phyloP scores from a whole-genome alignment of 2,329 filamentous ascomycete species.

The Anthostomella pinea region DNA sequence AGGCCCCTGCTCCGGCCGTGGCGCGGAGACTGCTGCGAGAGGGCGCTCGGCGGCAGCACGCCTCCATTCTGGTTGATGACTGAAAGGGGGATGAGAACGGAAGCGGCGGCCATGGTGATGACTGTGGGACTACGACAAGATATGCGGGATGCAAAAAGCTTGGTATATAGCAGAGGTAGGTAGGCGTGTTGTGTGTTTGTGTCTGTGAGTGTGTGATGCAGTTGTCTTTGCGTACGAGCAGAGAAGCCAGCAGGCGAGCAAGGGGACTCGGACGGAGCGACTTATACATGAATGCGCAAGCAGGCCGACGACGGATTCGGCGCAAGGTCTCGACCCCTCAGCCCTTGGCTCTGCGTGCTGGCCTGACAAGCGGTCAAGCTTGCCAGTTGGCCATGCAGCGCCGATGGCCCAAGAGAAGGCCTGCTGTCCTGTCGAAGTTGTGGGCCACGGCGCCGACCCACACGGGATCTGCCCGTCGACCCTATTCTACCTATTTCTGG shows the following conservation, averaged over 20 bases:
- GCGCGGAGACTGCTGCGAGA: slow-evolving; percentile 33
- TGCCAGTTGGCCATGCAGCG: slow-evolving; percentile 22
- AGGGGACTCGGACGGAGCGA: slow-evolving; percentile 2
- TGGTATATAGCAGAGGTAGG: slow-evolving; percentile 4
- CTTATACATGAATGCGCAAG: slow-evolving; percentile 13
- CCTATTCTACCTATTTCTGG: slow-evolving; percentile 11
- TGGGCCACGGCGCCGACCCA: slow-evolving; percentile 12
- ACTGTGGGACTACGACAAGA: too few species aligned
- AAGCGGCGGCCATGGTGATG: slow-evolving; percentile 32
- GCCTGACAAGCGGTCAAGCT: slow-evolving; percentile 14
- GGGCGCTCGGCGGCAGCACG: slow-evolving; percentile 35
- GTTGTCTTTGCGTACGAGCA: not conserved
- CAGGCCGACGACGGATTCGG: slow-evolving; percentile 14
- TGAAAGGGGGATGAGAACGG: slow-evolving; percentile 34
- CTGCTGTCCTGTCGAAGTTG: slow-evolving; percentile 14
- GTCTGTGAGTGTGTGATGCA: slow-evolving; percentile 1
- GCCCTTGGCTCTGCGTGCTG: slow-evolving; percentile 10
- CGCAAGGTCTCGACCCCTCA: slow-evolving; percentile 13
- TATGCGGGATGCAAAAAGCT: slow-evolving; percentile 5
- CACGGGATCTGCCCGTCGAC: slow-evolving; percentile 21
- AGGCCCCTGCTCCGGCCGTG: slow-evolving; percentile 39
- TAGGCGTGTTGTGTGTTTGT: slow-evolving; percentile 2
- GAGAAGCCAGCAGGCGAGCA: slow-evolving; percentile 1
- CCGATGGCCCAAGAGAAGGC: slow-evolving; percentile 10
- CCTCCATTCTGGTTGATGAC: slow-evolving; percentile 35